phyloP scores from a whole-genome alignment of 176 grass and related monocot genomes.

The Oryza meridionalis region DNA sequence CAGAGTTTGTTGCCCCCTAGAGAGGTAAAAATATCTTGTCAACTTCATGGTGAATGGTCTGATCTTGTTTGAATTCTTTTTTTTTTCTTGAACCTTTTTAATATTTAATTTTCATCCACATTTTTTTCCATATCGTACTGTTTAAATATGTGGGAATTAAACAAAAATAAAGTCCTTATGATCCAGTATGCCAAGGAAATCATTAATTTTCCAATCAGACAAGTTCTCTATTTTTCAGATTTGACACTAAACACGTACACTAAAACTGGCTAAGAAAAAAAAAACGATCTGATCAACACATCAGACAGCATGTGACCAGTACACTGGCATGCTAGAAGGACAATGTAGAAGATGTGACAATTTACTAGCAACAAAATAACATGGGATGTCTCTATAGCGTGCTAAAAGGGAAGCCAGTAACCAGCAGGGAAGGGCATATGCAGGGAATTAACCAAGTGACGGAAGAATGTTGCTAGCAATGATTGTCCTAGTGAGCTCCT shows the following conservation, averaged over 20 bases:
- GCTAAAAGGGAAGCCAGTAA: slow-evolving; percentile 38
- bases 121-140: background rate
- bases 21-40: slow-evolving; percentile 2
- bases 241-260: background rate
- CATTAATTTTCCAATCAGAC: background rate
- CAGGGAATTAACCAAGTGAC: slow-evolving; percentile 44
- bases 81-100: no score
- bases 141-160: background rate
- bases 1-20: background rate
- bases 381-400: slow-evolving; percentile 38
- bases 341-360: slow-evolving; percentile 20
- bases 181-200: background rate
- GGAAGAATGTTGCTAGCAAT: slow-evolving; percentile 51
- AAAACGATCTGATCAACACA: background rate
- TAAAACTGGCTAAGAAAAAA: background rate
- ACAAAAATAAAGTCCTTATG: background rate
- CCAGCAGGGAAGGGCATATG: slow-evolving; percentile 25
- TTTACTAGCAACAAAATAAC: slow-evolving; percentile 40
- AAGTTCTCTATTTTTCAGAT: background rate
- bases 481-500: slow-evolving; percentile 37
- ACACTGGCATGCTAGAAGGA: slow-evolving; percentile 15
- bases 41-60: background rate
- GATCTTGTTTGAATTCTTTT: background rate
- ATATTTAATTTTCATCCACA: background rate
- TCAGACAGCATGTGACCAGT: background rate